Base-by-base conservation (phyloP, 2,329 filamentous ascomycete species). In the Diaporthe sp. region DNA sequence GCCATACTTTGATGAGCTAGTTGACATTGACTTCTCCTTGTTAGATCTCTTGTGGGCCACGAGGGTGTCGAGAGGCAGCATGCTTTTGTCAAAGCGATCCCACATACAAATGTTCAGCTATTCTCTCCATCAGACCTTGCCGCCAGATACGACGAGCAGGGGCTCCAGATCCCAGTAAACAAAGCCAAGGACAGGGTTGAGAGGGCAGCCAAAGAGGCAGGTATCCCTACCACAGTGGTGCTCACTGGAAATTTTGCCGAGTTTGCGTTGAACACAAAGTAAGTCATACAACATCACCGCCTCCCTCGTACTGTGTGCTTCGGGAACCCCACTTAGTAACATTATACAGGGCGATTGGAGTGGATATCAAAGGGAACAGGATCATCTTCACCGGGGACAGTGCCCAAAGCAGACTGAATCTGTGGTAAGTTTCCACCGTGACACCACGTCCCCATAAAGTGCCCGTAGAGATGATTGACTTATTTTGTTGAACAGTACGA, bases 401-500 rank as follows among this genome's bases (percentile, higher is more conserved):
- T 32, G 55, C 55, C 22, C 17, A 58, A 22, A 17, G 12, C 12
- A 58, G 6, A 8, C 55, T 58, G 32, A 58, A 58, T 15, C 25
- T 58, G 32, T 58, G 32, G 55, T 58, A 3, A 37, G 55, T 58
- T 22, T 8, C 19, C 1, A n/a, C 32, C 10, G 55, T 35, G 22
- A 42, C 13, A 42, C 39, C 2, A 17, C 39, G n/a, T 42, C 13
- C 39, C 39, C 39, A 3, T 17, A 17, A 6, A 42, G 5, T 17
- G 2, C 39, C 13, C 17, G 13, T 17, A 3, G 3, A 42, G 17
- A 7, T 19, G 17, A 5, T 42, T 58, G 22, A 37, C 32, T 58
- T 9, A n/a, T 13, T n/a, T 22, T 32, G 55, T 55, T 30, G 3
- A 8, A 22, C 32, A 81, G 80, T 42, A 79, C 79, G 2, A 76